phyloP scores from a whole-genome alignment of 495 filamentous ascomycete species.

The Lasiosphaeriaceae sp. region DNA sequence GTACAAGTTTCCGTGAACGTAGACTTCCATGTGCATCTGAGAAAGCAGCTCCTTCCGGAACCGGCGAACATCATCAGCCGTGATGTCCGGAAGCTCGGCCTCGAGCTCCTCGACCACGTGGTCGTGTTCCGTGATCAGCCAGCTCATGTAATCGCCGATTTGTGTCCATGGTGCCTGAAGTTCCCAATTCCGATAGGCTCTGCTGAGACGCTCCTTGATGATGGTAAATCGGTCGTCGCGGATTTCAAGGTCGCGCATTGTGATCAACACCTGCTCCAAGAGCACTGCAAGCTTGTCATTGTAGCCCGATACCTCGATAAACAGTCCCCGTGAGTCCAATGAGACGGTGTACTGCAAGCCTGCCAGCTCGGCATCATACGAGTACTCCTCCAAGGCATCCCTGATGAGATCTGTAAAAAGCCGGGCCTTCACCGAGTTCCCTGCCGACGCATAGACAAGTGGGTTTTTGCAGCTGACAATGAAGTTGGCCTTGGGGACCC shows the following conservation, averaged over 20 bases:
- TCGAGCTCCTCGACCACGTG: slow-evolving; percentile 80
- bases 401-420: slow-evolving; percentile 84
- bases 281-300: slow-evolving; percentile 94
- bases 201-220: slow-evolving; percentile 78
- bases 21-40: slow-evolving; percentile 82
- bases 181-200: slow-evolving; percentile 79
- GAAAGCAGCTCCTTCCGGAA: slow-evolving; percentile 80
- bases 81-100: slow-evolving; percentile 70
- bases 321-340: slow-evolving; percentile 66
- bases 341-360: slow-evolving; percentile 80
- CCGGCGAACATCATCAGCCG: slow-evolving; percentile 63
- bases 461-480: slow-evolving; percentile 77
- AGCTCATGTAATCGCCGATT: slow-evolving; percentile 78
- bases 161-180: slow-evolving; percentile 86
- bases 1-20: slow-evolving; percentile 90
- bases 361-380: slow-evolving; percentile 93
- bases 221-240: slow-evolving; percentile 83
- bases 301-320: slow-evolving; percentile 81
- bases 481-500: slow-evolving; percentile 92
- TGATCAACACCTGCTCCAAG: slow-evolving; percentile 82
- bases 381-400: slow-evolving; percentile 89
- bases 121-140: slow-evolving; percentile 70
- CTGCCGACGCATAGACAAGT: slow-evolving; percentile 69
- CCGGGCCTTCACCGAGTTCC: slow-evolving; percentile 69
- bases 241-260: slow-evolving; percentile 80